These are phyloP conservation scores for Bipolaris bicolor DNA, from an alignment of 2,329 filamentous ascomycete genomes.

Conservation along the genomic window DNA sequence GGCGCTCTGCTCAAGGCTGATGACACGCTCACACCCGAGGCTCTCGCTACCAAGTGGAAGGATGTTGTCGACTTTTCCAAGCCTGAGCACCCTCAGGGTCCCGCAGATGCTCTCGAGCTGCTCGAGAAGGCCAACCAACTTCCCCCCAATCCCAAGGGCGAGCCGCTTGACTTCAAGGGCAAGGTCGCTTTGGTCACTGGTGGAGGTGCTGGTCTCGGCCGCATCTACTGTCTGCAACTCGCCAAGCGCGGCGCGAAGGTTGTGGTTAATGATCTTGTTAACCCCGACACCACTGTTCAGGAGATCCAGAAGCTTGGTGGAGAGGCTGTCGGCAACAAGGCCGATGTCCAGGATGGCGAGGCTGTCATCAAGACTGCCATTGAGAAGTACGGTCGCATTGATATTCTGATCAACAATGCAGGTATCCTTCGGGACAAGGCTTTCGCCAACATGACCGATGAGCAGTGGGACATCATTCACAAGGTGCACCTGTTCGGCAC, in stretches of 20 bases:
- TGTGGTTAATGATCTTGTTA: constrained; percentile 93
- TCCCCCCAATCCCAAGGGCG: constrained; percentile 40
- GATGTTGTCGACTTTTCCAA: constrained; percentile 85
- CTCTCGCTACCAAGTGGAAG: constrained; percentile 87
- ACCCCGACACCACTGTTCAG: constrained; percentile 87
- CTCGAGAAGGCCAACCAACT: constrained; percentile 48
- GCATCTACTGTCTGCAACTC: constrained; percentile 86
- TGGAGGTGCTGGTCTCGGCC: constrained; percentile 70
- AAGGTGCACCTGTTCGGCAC: constrained; percentile 93
- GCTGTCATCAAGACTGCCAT: constrained; percentile 90
- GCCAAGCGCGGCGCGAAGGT: constrained; percentile 82
- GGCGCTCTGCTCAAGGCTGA: constrained; percentile 91
- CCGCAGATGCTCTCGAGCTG: constrained; percentile 85
- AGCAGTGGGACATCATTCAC: constrained; percentile 88
- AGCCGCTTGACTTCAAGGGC: constrained; percentile 46
- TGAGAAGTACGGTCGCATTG: constrained; percentile 89
- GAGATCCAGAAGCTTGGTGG: constrained; percentile 92
- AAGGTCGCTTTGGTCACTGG: constrained; percentile 49
- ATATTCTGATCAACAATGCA: constrained; percentile 97
- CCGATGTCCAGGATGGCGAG: constrained; percentile 91
- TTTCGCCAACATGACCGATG: constrained; percentile 96
- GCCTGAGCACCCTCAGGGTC: constrained; percentile 80
- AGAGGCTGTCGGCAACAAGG: constrained; percentile 90
- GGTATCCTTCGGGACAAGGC: constrained; percentile 98
- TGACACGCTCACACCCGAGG: constrained; percentile 83